Base-by-base conservation (phyloP, 331 rosid species). In the Acacia concinna region DNA sequence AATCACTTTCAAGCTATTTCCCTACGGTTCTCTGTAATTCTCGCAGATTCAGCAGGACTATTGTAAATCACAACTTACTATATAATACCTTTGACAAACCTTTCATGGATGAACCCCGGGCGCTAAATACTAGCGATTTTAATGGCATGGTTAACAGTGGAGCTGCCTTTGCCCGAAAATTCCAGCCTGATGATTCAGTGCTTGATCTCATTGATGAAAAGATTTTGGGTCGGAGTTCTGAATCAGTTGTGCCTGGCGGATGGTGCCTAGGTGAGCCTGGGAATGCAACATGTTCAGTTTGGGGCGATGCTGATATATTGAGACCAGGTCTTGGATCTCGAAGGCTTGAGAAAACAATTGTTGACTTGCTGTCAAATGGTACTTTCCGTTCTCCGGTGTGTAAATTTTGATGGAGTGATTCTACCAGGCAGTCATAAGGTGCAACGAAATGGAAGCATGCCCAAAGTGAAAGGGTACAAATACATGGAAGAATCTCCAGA, bases 251-350 rank as follows among this genome's bases (percentile, higher is more conserved):
- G 80, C 97, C 99, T 0, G 98, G 99, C 74, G 99, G 99, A 15
- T 96, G 99, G 99, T 96, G 99, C 86, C 76, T 93, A 79, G 98
- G 97, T 28, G 94, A 86, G 87, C 76, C 90, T 64, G 90, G 88
- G 72, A 96, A 96, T 60, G 84, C 20, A 68, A 86, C 97, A 0
- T 96, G 99, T 78, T 80, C 90, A 4, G 89, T 85, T 4, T 96
- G 99, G 99, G 99, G 99, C 57, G 94, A 96, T 89, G 98, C 99
- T 9, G 85, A 84, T 60, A 84, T 96, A 81, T 82, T 96, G 86
- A 91, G 99, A 85, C 99, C 99, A 2, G 89, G 97, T 20, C 27
- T 64, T 27, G 94, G 96, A 38, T 90, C 96, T 54, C 92, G 79
- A 86, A 81, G 94, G 65, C 94, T 96, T 1, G 99, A 93, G 84